Conservation (phyloP, 768 basidiomycete genomes). For the Pleurotus pulmonarius region DNA sequence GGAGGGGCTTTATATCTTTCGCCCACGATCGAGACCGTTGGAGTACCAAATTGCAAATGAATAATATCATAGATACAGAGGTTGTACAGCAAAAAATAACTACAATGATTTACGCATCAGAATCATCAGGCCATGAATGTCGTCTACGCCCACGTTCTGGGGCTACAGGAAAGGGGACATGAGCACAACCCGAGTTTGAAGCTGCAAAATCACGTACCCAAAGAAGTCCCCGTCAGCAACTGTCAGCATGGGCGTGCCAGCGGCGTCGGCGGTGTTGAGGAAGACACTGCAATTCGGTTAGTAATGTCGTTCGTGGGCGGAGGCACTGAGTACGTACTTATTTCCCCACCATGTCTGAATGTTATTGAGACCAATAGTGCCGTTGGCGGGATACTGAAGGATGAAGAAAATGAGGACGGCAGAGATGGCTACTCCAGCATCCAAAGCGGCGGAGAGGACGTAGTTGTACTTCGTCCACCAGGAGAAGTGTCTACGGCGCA, state of each 20-base stretch:
- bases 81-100: background rate
- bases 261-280: conserved; percentile 35
- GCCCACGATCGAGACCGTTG: no score
- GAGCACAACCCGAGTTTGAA: background rate
- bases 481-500: conserved; percentile 55
- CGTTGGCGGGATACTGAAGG: conserved; percentile 64
- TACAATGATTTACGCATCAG: background rate
- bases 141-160: background rate
- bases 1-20: no score
- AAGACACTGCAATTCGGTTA: conserved; percentile 21
- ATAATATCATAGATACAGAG: no score
- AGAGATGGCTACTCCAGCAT: conserved; percentile 62
- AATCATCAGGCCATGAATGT: no score
- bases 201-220: conserved; percentile 20
- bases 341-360: conserved; percentile 76
- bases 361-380: conserved; percentile 49
- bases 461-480: conserved; percentile 71
- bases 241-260: conserved; percentile 29
- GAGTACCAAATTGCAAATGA: no score
- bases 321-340: conserved; percentile 24
- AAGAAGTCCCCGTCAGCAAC: conserved; percentile 27
- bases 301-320: conserved; percentile 9
- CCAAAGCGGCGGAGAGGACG: conserved; percentile 69
- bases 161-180: background rate
- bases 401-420: conserved; percentile 51